Percentiles rank a stretch among this genome's conserved stretches.
These are phyloP conservation scores for Cryptococcus floricola DNA, from an alignment of 1,284 basidiomycete species.

Conservation along the genomic window DNA sequence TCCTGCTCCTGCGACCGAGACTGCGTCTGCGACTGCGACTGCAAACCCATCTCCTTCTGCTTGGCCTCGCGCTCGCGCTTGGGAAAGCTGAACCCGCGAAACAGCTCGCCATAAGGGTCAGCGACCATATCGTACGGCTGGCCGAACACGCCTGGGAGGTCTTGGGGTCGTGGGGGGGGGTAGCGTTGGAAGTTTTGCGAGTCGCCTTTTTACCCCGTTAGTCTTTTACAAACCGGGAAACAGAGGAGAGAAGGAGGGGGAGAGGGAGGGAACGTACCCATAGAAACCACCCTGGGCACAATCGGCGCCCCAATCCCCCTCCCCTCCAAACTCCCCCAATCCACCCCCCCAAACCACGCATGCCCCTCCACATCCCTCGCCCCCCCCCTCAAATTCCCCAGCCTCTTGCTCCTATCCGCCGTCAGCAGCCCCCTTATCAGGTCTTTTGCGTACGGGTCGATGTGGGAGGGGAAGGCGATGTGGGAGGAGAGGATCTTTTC, in stretches of 20 bases:
- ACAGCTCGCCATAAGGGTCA: constrained; percentile 44
- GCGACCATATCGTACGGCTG: constrained; percentile 33
- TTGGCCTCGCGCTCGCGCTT: neutral
- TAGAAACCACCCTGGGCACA: constrained; percentile 50
- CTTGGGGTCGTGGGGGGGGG: constrained; percentile 47
- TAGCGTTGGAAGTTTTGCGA: constrained; percentile 51
- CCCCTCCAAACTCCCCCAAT: constrained; percentile 51
- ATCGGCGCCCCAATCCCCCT: constrained; percentile 53
- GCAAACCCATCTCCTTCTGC: no score
- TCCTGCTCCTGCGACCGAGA: no score
- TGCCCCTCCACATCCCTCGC: constrained; percentile 53
- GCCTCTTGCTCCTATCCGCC: constrained; percentile 50
- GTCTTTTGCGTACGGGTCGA: constrained; percentile 52
- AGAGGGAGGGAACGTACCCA: constrained; percentile 41
- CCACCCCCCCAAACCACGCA: constrained; percentile 53
- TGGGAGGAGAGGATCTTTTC: constrained; percentile 51
- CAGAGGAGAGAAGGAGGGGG: neutral
- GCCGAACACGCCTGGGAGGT: constrained; percentile 48
- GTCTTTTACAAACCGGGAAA: neutral
- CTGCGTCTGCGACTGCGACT: no score
- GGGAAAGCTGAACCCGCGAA: constrained; percentile 40
- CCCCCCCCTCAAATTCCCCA: constrained; percentile 53
- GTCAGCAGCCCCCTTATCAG: constrained; percentile 52
- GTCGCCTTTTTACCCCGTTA: constrained; percentile 33
- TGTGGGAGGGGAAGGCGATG: constrained; percentile 51